A percentile compares a stretch with the other conserved stretches of the same genome.
Evolutionary conservation across 2,329 filamentous ascomycete genomes (phyloP).

Genomic region (Cladophialophora exuberans): DNA sequence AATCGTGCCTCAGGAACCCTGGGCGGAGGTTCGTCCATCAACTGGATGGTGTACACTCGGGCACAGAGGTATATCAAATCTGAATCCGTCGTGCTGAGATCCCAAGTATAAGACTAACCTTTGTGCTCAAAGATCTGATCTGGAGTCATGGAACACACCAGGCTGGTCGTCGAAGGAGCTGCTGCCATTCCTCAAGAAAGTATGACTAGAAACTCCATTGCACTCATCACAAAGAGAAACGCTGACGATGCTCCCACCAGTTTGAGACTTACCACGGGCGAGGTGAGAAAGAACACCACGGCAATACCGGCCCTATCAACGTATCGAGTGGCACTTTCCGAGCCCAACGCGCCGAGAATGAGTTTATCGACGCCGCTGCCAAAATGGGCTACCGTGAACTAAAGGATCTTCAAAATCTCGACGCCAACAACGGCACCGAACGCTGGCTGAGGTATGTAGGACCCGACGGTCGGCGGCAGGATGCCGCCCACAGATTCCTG

Average conservation of each 20-base stretch:
- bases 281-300: slow-evolving; percentile 53
- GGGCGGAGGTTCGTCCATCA: slow-evolving; percentile 65
- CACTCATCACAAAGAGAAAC: too few species aligned
- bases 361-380: slow-evolving; percentile 55
- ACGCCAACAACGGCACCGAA: slow-evolving; percentile 44
- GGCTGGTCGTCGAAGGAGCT: slow-evolving; percentile 59
- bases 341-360: slow-evolving; percentile 45
- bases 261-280: slow-evolving; percentile 59
- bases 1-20: too few species aligned
- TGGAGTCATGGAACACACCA: slow-evolving; percentile 55
- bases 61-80: too few species aligned
- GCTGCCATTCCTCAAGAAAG: slow-evolving; percentile 56
- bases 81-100: too few species aligned
- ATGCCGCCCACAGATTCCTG: slow-evolving; percentile 60
- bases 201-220: too few species aligned
- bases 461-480: slow-evolving; percentile 59
- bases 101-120: too few species aligned
- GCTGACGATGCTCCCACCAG: too few species aligned
- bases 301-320: slow-evolving; percentile 58
- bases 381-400: slow-evolving; percentile 56
- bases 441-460: slow-evolving; percentile 55
- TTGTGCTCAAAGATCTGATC: slow-evolving; percentile 40
- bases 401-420: slow-evolving; percentile 52
- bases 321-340: slow-evolving; percentile 57
- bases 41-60: slow-evolving; percentile 59